A percentile compares a stretch with the other conserved stretches of the same genome.
Evolutionary conservation across 768 basidiomycete genomes (phyloP).

Genomic region (Lepiota brunneoincarnata): DNA sequence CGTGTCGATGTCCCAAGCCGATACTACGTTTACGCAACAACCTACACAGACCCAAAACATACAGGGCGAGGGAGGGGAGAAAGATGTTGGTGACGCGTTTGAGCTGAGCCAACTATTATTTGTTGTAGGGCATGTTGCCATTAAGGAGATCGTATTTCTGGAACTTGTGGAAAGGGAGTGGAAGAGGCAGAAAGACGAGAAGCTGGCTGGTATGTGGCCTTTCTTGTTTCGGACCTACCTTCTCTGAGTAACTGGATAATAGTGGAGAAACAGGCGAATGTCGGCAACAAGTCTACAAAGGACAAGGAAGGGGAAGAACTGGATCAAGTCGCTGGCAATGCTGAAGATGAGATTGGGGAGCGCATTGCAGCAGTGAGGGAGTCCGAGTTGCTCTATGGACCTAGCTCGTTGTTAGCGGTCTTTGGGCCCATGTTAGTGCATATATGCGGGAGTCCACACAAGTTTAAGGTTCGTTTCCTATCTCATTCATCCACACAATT

Average conservation of each 20-base stretch:
- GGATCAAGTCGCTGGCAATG: constrained; percentile 95
- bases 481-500: neutral
- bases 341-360: constrained; percentile 98
- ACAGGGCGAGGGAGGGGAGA: constrained; percentile 26
- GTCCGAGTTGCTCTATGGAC: constrained; percentile 82
- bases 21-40: constrained; percentile 24
- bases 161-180: constrained; percentile 95
- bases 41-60: constrained; percentile 21
- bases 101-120: constrained; percentile 92
- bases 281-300: constrained; percentile 38
- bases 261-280: constrained; percentile 57
- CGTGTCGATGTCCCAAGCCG: constrained; percentile 12
- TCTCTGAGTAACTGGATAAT: neutral
- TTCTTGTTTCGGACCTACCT: neutral
- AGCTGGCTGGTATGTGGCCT: constrained; percentile 58
- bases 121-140: constrained; percentile 93
- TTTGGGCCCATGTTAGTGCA: constrained; percentile 91
- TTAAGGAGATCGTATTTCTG: constrained; percentile 96
- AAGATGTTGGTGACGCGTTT: constrained; percentile 79
- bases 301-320: constrained; percentile 82
- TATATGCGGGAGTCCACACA: constrained; percentile 86
- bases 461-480: constrained; percentile 69
- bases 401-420: constrained; percentile 73
- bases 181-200: constrained; percentile 94
- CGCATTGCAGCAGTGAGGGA: constrained; percentile 82